Base-by-base conservation (phyloP, 2,329 filamentous ascomycete genomes). In the Venturia asperata region DNA sequence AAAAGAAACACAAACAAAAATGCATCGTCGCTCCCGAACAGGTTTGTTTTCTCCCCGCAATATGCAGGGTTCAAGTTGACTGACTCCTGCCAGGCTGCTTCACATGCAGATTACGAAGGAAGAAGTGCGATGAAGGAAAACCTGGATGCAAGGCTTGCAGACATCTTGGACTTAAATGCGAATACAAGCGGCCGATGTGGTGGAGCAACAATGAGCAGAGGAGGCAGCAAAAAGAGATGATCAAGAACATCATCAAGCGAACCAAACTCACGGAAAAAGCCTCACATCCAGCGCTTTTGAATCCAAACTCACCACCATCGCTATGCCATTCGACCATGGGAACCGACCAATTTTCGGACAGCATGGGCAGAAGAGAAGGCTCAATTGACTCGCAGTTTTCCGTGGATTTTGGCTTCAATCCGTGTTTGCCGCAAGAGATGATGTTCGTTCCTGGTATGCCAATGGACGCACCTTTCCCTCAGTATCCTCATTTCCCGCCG, bases 121-220 rank as follows among this genome's bases (percentile, higher is more conserved):
- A 88, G 79, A 88, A 88, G 79, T 89, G 86, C 72, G 86, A 88
- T 70, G 86, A 89, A 73, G 81, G 81, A 67, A 87, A 86, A 72
- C 81, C 84, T n/a, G 75, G 80, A 62, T 88, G 86, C 74, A 82
- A 80, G 70, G 85, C 86, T 66, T 89, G 86, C 77, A 81, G 79
- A 68, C 84, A 87, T 73, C 87, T 99, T 65, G 89, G 90, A 64
- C 83, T 99, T 66, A 83, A 84, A 72, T 99, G 94, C 80, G 92
- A 97, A 81, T 99, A 97, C 81, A 96, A 96, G 83, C 83, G 92
- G 74, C 94, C 94, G 45, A 86, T 90, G 79, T 99, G 94, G 94
- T 99, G 94, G 94, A 90, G 88, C 78, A 97, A 94, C 82, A 89
- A 90, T 73, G 92, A 96, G 68, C 86, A 89, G 73, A 84, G 94